Base-by-base conservation (phyloP, 805 yeast genomes). In the Yamadazyma phyllophila region DNA sequence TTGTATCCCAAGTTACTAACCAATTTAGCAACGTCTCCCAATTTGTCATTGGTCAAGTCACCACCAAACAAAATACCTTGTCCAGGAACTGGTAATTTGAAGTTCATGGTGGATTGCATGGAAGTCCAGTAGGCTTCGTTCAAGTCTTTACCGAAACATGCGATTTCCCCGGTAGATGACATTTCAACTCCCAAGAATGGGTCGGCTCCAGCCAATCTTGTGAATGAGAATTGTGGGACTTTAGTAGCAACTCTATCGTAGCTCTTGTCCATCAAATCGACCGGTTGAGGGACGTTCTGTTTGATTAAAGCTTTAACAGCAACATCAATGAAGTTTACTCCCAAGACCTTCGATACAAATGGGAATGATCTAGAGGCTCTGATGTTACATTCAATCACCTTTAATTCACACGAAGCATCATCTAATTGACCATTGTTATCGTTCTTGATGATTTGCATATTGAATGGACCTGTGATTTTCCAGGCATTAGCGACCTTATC, bases 281-380 rank as follows among this genome's bases (percentile, higher is more conserved):
- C 82, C 41, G 98, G 95, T 40, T 73, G 77, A 35, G 95, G 95
- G 39, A 86, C 83, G 45, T 82, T 75, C 60, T 80, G 79, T 61
- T 82, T 83, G 38, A 52, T 52, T 35, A 52, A 52, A 4, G 97
- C 97, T 67, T 87, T 88, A 44, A 97, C 91, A 42, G 99, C 98
- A 85, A 92, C 82, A 69, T 91, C 98, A 70, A 92, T 92, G 73
- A 92, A 78, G 67, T 92, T 96, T 47, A 92, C 90, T 54, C 97
- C 97, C 53, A 90, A 90, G 59, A 90, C 97, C 82, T 92, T 92
- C 43, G 98, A 92, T 55, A 91, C 89, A 73, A 94, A 92, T 70
- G 99, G 99, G 88, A 89, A 91, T 13, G 98, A 92, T 68, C 99
- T 87, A n/a, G 98, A 92, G 31, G 99, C 99, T 73, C 99, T 87